Conservation (phyloP, 2,329 filamentous ascomycete species). For the Arthrocladium fulminans region DNA sequence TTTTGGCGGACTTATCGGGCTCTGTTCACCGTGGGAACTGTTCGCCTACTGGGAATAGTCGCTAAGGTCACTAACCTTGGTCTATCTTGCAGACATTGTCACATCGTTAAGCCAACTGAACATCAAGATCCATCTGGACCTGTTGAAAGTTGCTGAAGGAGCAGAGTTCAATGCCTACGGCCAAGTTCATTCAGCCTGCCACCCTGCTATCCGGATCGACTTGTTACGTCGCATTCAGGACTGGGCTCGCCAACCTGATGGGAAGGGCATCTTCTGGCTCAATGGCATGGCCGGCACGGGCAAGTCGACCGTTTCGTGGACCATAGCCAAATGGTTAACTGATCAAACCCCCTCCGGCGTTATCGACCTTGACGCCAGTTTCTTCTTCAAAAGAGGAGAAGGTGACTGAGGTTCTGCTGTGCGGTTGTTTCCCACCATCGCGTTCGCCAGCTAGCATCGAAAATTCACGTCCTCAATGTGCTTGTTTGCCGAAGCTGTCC, state of each 20-base stretch:
- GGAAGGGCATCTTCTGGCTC: slow-evolving; percentile 30
- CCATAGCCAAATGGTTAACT: slow-evolving; percentile 21
- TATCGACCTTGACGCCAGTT: slow-evolving; percentile 12
- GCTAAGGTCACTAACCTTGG: too few species aligned
- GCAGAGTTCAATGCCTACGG: slow-evolving; percentile 10
- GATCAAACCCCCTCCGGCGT: not conserved
- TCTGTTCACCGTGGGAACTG: too few species aligned
- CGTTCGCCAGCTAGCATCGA: slow-evolving; percentile 27
- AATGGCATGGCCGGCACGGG: slow-evolving; percentile 31
- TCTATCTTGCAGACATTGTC: too few species aligned
- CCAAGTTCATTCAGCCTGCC: slow-evolving; percentile 26
- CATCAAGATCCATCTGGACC: slow-evolving; percentile 15
- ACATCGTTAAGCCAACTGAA: slow-evolving; percentile 8
- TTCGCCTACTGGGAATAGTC: too few species aligned
- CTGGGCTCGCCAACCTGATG: slow-evolving; percentile 20
- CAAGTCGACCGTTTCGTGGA: slow-evolving; percentile 31
- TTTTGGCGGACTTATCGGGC: too few species aligned
- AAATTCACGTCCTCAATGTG: slow-evolving; percentile 26
- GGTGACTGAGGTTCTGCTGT: slow-evolving; percentile 30
- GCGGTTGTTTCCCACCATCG: slow-evolving; percentile 37
- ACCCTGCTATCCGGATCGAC: slow-evolving; percentile 1
- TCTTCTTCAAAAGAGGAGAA: slow-evolving; percentile 36
- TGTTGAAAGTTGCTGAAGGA: slow-evolving; percentile 12
- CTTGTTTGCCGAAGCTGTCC: slow-evolving; percentile 19
- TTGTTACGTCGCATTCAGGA: slow-evolving; percentile 17